Conservation (phyloP, 768 basidiomycete genomes). For the Imleria badia region DNA sequence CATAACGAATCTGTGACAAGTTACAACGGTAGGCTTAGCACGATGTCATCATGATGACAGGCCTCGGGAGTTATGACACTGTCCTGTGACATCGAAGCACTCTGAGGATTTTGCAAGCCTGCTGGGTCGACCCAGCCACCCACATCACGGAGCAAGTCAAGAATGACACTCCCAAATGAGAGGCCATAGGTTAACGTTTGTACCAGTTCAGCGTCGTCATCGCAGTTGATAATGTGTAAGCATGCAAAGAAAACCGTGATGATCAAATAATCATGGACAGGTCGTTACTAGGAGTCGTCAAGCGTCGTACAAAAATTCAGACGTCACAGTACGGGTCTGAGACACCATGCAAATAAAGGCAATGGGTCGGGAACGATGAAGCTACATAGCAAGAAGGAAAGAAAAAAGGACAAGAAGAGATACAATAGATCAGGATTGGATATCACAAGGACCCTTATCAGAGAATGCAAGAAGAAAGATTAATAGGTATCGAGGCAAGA, state of each 20-base stretch:
- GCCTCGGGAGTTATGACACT: too few species aligned
- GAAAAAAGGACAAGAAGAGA: not conserved
- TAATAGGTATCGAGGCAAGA: not conserved
- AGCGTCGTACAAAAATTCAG: not conserved
- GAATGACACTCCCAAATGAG: too few species aligned
- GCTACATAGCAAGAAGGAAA: not conserved
- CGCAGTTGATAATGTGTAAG: not conserved
- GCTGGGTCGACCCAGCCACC: too few species aligned
- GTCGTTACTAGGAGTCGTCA: conserved; percentile 4
- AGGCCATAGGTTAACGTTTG: too few species aligned
- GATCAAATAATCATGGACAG: not conserved
- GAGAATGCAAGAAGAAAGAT: not conserved
- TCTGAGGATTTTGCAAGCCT: too few species aligned
- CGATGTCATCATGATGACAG: too few species aligned
- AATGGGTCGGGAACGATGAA: not conserved
- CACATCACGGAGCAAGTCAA: too few species aligned
- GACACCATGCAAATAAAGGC: not conserved
- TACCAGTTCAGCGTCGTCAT: too few species aligned
- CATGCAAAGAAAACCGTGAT: not conserved
- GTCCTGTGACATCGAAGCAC: too few species aligned
- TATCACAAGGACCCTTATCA: not conserved
- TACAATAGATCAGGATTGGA: not conserved
- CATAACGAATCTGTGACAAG: too few species aligned
- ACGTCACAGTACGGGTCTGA: not conserved
- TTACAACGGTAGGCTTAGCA: too few species aligned